phyloP scores from a whole-genome alignment of 2,329 filamentous ascomycete species.

The Phyllosticta citribraziliensis region DNA sequence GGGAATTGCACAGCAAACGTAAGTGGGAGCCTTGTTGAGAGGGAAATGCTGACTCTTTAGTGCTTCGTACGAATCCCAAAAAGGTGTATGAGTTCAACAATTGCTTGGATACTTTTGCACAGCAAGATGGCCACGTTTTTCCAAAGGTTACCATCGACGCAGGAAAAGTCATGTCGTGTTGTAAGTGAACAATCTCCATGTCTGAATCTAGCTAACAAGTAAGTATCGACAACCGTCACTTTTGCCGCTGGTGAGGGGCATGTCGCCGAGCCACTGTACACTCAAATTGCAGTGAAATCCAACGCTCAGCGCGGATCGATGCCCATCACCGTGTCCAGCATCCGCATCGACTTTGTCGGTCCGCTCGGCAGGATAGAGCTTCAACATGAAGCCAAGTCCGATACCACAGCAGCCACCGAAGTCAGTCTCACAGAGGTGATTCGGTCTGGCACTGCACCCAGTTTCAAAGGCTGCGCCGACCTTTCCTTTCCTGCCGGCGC shows the following conservation, averaged over 20 bases:
- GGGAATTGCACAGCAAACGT: slow-evolving; percentile 42
- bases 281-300: slow-evolving; percentile 46
- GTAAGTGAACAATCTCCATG: slow-evolving; percentile 22
- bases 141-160: slow-evolving; percentile 38
- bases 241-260: slow-evolving; percentile 47
- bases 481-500: slow-evolving; percentile 58
- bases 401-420: slow-evolving; percentile 6
- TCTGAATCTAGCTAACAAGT: slow-evolving; percentile 1
- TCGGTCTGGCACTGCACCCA: slow-evolving; percentile 14
- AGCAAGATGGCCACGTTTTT: slow-evolving; percentile 27
- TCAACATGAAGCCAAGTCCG: slow-evolving; percentile 17
- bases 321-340: slow-evolving; percentile 38
- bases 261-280: slow-evolving; percentile 48
- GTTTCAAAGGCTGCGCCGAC: slow-evolving; percentile 49
- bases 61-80: slow-evolving; percentile 22
- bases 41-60: slow-evolving; percentile 14
- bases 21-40: slow-evolving; percentile 1
- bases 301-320: slow-evolving; percentile 34
- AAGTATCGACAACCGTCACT: slow-evolving; percentile 41
- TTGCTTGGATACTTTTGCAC: slow-evolving; percentile 31
- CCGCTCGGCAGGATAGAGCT: slow-evolving; percentile 26
- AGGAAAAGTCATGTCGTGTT: slow-evolving; percentile 39
- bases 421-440: slow-evolving; percentile 5
- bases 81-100: slow-evolving; percentile 38
- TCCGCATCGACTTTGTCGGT: slow-evolving; percentile 45